phyloP scores from a whole-genome alignment of 495 filamentous ascomycete species.

The Tricharina praecox region DNA sequence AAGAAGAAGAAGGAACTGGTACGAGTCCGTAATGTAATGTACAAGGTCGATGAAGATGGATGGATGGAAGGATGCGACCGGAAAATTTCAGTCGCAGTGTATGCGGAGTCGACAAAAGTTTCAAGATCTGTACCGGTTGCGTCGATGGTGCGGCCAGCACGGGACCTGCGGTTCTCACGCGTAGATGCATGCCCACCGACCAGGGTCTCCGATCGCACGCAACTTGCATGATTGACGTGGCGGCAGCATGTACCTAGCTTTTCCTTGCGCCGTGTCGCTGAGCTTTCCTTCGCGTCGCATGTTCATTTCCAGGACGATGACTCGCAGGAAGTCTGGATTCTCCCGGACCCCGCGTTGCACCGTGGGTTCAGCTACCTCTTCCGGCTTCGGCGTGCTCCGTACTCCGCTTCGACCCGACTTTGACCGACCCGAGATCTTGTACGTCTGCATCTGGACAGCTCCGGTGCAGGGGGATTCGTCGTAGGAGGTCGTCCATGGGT shows the following conservation, averaged over 20 bases:
- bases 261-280: conserved; percentile 63
- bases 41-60: too few species aligned
- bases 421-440: conserved; percentile 32
- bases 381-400: conserved; percentile 1
- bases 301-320: conserved; percentile 92
- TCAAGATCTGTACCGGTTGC: not conserved
- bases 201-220: conserved; percentile 15
- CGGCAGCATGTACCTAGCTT: conserved; percentile 73
- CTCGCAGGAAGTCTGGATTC: conserved; percentile 82
- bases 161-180: conserved; percentile 18
- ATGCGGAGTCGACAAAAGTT: not conserved
- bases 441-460: conserved; percentile 79
- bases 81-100: not conserved
- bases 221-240: conserved; percentile 22
- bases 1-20: not conserved
- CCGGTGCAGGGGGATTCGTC: conserved; percentile 59
- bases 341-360: conserved; percentile 78
- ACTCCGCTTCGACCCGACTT: conserved; percentile 24
- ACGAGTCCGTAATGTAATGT: not conserved
- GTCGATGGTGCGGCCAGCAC: not conserved
- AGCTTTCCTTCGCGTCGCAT: conserved; percentile 88
- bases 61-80: not conserved
- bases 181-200: conserved; percentile 22
- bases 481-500: conserved; percentile 54
- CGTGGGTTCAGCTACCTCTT: conserved; percentile 29